Percentiles rank a stretch among this genome's conserved stretches.
Evolutionary conservation across 2,329 filamentous ascomycete genomes (phyloP).

Genomic region (Penicillium occitanis): DNA sequence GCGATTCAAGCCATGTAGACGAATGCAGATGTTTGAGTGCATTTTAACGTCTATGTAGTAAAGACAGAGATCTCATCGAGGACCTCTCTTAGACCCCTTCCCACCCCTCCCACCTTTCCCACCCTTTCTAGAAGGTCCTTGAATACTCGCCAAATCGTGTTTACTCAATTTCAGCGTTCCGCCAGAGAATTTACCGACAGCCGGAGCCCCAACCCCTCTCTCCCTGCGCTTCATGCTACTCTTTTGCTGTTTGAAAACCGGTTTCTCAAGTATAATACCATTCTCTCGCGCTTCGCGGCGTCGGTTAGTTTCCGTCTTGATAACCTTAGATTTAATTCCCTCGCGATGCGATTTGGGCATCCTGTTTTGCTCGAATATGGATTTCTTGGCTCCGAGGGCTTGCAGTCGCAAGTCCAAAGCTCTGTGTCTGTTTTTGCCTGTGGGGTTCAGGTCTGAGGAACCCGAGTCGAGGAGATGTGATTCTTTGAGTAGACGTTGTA

Average conservation of each 20-base stretch:
- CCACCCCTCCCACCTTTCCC: conserved; percentile 25
- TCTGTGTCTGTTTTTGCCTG: conserved; percentile 74
- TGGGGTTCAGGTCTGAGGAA: conserved; percentile 54
- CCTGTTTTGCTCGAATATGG: conserved; percentile 69
- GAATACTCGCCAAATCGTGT: conserved; percentile 71
- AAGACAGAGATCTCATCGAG: conserved; percentile 25
- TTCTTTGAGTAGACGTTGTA: conserved; percentile 87
- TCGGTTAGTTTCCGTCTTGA: conserved; percentile 66
- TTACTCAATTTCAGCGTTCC: conserved; percentile 77
- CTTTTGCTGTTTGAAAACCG: conserved; percentile 36
- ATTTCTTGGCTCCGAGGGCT: conserved; percentile 73
- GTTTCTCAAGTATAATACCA: conserved; percentile 77
- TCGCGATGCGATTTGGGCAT: conserved; percentile 88
- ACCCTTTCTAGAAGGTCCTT: conserved; percentile 50
- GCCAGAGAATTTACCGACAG: conserved; percentile 75
- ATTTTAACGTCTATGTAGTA: neutral
- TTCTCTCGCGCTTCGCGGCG: conserved; percentile 82
- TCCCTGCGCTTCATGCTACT: conserved; percentile 51
- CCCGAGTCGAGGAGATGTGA: conserved; percentile 76
- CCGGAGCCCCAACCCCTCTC: conserved; percentile 70
- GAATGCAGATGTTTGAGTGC: neutral
- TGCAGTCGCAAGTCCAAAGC: conserved; percentile 82
- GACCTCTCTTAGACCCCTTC: conserved; percentile 34
- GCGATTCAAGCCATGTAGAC: neutral
- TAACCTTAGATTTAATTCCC: conserved; percentile 73